These are phyloP conservation scores for Sporisorium scitamineum DNA, from an alignment of 1,284 basidiomycete genomes.

Conservation along the genomic window DNA sequence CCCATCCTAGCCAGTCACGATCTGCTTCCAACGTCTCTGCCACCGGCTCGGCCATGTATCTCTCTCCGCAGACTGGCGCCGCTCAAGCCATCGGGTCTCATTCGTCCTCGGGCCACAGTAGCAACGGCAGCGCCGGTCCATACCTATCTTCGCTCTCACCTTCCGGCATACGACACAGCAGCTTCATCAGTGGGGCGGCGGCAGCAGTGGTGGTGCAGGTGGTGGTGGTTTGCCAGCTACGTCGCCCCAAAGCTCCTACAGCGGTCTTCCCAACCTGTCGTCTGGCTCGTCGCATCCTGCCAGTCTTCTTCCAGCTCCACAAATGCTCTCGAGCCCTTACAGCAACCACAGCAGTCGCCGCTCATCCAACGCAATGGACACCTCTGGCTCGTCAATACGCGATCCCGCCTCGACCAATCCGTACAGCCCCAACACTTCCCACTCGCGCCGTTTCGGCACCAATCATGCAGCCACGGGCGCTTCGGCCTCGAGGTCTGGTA, in stretches of 20 bases:
- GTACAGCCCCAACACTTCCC: conserved; percentile 44
- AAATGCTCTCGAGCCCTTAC: conserved; percentile 42
- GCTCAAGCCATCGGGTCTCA: conserved; percentile 19
- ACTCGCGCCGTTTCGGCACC: conserved; percentile 31
- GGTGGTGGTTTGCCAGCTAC: conserved; percentile 9
- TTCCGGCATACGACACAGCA: conserved; percentile 42
- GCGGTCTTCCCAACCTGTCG: conserved; percentile 33
- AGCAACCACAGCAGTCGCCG: conserved; percentile 42
- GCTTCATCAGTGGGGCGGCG: conserved; percentile 32
- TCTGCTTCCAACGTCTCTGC: conserved; percentile 21
- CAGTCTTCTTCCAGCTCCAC: conserved; percentile 37
- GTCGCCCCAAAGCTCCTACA: conserved; percentile 34
- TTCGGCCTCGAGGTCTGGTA: conserved; percentile 10
- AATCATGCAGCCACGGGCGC: conserved; percentile 12
- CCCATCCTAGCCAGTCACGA: conserved; percentile 28
- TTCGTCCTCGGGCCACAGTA: conserved; percentile 27
- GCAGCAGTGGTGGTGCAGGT: conserved; percentile 1
- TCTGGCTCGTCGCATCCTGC: conserved; percentile 30
- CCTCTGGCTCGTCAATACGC: conserved; percentile 41
- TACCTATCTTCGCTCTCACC: conserved; percentile 38
- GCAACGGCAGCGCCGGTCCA: conserved; percentile 21
- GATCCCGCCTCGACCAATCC: conserved; percentile 23
- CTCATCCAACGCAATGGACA: conserved; percentile 53
- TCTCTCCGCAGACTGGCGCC: conserved; percentile 36
- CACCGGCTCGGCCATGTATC: conserved; percentile 35